Conservation (phyloP, 495 filamentous ascomycete genomes). For the Xylaria castorea region DNA sequence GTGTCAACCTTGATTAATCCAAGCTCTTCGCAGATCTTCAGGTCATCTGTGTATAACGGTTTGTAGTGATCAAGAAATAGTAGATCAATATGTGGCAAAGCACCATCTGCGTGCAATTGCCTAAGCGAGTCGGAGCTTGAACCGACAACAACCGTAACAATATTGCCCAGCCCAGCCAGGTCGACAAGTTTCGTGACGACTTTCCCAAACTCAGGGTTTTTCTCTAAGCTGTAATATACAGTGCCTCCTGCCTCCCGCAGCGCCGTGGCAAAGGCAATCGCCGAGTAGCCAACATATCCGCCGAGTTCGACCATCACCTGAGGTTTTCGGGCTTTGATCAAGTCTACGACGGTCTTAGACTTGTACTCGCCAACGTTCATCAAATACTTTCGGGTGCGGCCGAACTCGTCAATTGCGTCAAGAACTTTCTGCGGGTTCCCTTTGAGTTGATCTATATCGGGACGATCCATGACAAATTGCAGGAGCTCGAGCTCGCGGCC, state of each 20-base stretch:
- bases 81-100: constrained; percentile 64
- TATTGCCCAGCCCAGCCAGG: constrained; percentile 69
- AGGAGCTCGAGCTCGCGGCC: constrained; percentile 77
- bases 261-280: constrained; percentile 71
- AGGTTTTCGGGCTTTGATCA: constrained; percentile 71
- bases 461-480: constrained; percentile 67
- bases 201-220: constrained; percentile 70
- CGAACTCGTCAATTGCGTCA: constrained; percentile 75
- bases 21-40: constrained; percentile 75
- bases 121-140: constrained; percentile 65
- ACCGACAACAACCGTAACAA: constrained; percentile 72
- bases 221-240: constrained; percentile 70
- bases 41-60: constrained; percentile 69
- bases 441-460: constrained; percentile 60
- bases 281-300: constrained; percentile 82
- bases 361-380: constrained; percentile 83
- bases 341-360: constrained; percentile 66
- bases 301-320: constrained; percentile 78
- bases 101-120: constrained; percentile 58
- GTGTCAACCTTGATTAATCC: constrained; percentile 66
- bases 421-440: constrained; percentile 70
- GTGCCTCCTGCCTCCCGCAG: constrained; percentile 64
- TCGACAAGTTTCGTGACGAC: constrained; percentile 67
- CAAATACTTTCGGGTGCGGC: constrained; percentile 66
- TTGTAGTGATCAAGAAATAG: constrained; percentile 81